phyloP scores from a whole-genome alignment of 202 grass and related monocot species.

The Musa balbisiana region DNA sequence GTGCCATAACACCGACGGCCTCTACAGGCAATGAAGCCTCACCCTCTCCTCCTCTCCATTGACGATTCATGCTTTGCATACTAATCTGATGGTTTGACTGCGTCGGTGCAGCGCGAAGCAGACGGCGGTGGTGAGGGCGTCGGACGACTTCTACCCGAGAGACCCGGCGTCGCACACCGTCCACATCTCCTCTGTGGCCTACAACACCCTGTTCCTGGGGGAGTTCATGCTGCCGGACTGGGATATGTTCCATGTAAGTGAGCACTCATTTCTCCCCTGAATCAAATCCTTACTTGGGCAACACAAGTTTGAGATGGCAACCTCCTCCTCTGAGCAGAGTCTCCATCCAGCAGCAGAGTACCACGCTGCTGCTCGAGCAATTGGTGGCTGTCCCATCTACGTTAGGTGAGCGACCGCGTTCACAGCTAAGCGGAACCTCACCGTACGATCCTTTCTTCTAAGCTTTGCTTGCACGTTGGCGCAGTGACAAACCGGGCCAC shows the following conservation, averaged over 20 bases:
- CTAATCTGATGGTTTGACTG: too few species aligned
- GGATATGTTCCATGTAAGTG: slow-evolving; percentile 85
- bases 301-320: not conserved
- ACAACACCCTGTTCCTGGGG: slow-evolving; percentile 77
- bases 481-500: slow-evolving; percentile 73
- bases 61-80: not conserved
- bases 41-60: not conserved
- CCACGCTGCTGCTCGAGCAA: slow-evolving; percentile 63
- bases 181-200: slow-evolving; percentile 66
- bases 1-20: slow-evolving; percentile 82
- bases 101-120: slow-evolving; percentile 35
- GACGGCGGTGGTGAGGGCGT: slow-evolving; percentile 66
- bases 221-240: slow-evolving; percentile 96
- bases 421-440: not conserved
- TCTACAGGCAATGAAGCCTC: slow-evolving; percentile 37
- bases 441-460: not conserved
- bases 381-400: slow-evolving; percentile 61
- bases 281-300: not conserved
- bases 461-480: not conserved
- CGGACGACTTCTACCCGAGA: slow-evolving; percentile 84
- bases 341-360: slow-evolving; percentile 79
- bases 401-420: slow-evolving; percentile 32
- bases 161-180: slow-evolving; percentile 77
- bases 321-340: slow-evolving; percentile 32
- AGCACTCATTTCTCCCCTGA: not conserved